Conservation (phyloP, 768 basidiomycete species). For the Galerina sulciceps region DNA sequence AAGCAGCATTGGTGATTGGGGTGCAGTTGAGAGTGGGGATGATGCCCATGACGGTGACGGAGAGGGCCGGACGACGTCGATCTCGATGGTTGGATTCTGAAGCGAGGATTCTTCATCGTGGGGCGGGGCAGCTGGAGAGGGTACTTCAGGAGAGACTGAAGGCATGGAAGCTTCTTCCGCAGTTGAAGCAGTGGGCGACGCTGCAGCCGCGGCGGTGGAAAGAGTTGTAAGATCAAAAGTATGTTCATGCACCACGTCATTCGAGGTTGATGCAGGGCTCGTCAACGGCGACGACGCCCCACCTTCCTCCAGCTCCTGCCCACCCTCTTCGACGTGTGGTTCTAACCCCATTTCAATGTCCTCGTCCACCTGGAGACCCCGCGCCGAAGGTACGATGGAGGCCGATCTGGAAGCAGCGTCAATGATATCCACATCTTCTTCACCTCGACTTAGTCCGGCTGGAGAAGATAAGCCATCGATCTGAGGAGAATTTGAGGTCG, state of each 20-base stretch:
- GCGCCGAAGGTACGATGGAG: too few relatives aligned
- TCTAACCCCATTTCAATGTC: neutral
- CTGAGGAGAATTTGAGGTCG: neutral
- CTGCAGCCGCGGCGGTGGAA: neutral
- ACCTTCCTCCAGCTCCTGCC: neutral
- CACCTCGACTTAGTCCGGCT: neutral
- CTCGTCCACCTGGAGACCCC: neutral
- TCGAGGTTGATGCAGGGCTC: neutral
- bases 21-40: neutral
- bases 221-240: neutral
- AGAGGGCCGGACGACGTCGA: neutral
- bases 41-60: neutral
- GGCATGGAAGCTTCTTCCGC: neutral
- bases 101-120: neutral
- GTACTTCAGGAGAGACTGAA: neutral
- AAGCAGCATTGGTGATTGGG: neutral
- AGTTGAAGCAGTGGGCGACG: neutral
- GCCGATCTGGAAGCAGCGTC: neutral
- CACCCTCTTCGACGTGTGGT: neutral
- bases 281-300: neutral
- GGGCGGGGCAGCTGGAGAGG: neutral
- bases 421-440: neutral
- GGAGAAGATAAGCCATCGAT: neutral
- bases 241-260: neutral
- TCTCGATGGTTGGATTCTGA: neutral